Evolutionary conservation across 139 green algal species (phyloP).

Genomic region (Chloropicon primus): DNA sequence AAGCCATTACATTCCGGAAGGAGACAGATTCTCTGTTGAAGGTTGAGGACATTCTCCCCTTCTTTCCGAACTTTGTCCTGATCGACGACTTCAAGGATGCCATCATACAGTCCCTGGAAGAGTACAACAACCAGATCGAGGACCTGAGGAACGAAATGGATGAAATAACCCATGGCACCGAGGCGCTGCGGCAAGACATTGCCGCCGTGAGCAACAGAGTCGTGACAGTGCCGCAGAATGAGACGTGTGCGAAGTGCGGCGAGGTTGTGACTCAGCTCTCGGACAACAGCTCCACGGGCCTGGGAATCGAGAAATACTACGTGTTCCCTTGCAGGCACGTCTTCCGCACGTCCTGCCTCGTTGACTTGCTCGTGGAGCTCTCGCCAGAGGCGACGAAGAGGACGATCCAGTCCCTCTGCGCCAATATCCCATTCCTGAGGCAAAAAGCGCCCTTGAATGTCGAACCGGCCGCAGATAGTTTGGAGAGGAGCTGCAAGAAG

Average conservation of each 20-base stretch:
- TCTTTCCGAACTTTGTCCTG: conserved; percentile 91
- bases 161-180: conserved; percentile 55
- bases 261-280: not conserved
- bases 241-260: not conserved
- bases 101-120: conserved; percentile 48
- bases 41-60: conserved; percentile 91
- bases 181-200: conserved; percentile 43
- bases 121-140: conserved; percentile 74
- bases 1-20: conserved; percentile 50
- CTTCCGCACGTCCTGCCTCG: conserved; percentile 49
- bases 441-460: not conserved
- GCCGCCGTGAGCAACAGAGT: conserved; percentile 18
- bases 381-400: not conserved
- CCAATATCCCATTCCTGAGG: not conserved
- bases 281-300: not conserved
- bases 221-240: not conserved
- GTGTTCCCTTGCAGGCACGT: conserved; percentile 59
- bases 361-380: conserved; percentile 30
- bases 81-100: conserved; percentile 83
- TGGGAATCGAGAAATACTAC: conserved; percentile 47
- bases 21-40: conserved; percentile 56
- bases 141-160: conserved; percentile 39
- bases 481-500: conserved; percentile 19
- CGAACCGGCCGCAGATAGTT: not conserved
- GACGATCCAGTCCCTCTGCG: not conserved